Conservation (phyloP, 768 basidiomycete genomes). For the Boletus barrowsii region DNA sequence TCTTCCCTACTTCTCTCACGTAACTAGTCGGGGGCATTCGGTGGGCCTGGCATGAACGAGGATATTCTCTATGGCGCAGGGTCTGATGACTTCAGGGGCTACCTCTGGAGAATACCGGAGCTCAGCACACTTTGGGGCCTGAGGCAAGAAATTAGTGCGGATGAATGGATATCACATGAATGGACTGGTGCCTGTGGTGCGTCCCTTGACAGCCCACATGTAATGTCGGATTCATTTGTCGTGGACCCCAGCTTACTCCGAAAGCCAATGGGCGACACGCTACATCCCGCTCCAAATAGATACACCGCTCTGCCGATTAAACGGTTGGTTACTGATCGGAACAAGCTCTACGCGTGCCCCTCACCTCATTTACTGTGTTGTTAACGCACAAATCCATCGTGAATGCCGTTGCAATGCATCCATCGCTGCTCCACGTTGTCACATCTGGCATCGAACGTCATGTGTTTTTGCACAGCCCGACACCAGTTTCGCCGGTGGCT, state of each 20-base stretch:
- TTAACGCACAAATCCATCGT: conserved; percentile 75
- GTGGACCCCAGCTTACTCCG: conserved; percentile 43
- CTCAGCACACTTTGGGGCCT: conserved; percentile 39
- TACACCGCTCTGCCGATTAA: conserved; percentile 57
- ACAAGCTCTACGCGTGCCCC: background rate
- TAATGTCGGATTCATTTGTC: conserved; percentile 5
- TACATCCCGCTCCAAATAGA: conserved; percentile 61
- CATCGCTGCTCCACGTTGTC: conserved; percentile 59
- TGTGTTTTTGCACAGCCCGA: conserved; percentile 67
- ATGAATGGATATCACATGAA: conserved; percentile 43
- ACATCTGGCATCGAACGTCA: conserved; percentile 75
- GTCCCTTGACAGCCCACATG: conserved; percentile 10
- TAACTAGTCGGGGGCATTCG: conserved; percentile 71
- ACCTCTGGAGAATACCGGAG: conserved; percentile 74
- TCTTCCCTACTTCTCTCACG: background rate
- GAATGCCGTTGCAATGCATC: conserved; percentile 72
- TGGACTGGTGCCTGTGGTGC: conserved; percentile 32
- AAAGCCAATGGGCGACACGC: conserved; percentile 37
- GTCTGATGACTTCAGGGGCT: conserved; percentile 79
- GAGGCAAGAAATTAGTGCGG: conserved; percentile 43
- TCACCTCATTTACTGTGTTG: conserved; percentile 4
- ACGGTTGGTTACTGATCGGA: conserved; percentile 39
- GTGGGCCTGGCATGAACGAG: conserved; percentile 49
- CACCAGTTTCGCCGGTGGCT: conserved; percentile 49
- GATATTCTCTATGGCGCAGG: conserved; percentile 71